Percentiles rank a stretch among this genome's conserved stretches.
These are phyloP conservation scores for Globisporangium middletonii DNA, from an alignment of 352 stramenopile species.

Conservation along the genomic window DNA sequence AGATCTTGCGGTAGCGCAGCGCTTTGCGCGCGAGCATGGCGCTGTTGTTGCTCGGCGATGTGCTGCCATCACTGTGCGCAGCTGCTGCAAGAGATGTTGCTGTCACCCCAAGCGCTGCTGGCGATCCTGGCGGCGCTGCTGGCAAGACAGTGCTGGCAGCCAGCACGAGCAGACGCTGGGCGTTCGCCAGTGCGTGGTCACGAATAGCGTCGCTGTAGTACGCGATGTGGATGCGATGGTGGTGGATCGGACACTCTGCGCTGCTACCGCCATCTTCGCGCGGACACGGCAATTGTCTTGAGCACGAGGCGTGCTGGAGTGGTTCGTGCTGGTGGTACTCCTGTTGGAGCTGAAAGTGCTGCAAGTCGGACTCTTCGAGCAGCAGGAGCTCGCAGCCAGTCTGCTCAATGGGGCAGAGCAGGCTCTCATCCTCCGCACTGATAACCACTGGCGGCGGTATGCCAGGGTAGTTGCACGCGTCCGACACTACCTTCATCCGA, in stretches of 20 bases:
- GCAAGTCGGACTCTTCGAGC: too few relatives aligned
- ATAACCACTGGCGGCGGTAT: too few relatives aligned
- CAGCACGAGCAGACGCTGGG: constrained; percentile 5
- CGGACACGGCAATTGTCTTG: background rate
- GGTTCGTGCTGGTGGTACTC: too few relatives aligned
- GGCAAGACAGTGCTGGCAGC: background rate
- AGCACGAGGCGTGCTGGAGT: too few relatives aligned
- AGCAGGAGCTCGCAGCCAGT: too few relatives aligned
- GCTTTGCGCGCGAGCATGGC: constrained; percentile 30
- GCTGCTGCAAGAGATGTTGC: too few relatives aligned
- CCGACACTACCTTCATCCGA: too few relatives aligned
- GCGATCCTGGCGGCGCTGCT: background rate
- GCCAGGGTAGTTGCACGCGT: too few relatives aligned
- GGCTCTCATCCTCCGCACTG: too few relatives aligned
- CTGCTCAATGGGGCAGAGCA: too few relatives aligned
- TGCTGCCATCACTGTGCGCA: background rate
- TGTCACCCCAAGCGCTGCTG: too few relatives aligned
- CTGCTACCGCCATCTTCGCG: background rate
- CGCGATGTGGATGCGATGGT: constrained; percentile 11
- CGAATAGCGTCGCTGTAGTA: constrained; percentile 14
- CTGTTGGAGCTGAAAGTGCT: too few relatives aligned
- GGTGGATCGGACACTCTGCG: background rate
- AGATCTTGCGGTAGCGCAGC: constrained; percentile 11
- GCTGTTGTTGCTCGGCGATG: constrained; percentile 9
- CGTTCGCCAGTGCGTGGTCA: constrained; percentile 8